Percentiles rank a stretch among this genome's conserved stretches.
Evolutionary conservation across 78 protist species (phyloP).

Genomic region (Dictyostelium intermedium): DNA sequence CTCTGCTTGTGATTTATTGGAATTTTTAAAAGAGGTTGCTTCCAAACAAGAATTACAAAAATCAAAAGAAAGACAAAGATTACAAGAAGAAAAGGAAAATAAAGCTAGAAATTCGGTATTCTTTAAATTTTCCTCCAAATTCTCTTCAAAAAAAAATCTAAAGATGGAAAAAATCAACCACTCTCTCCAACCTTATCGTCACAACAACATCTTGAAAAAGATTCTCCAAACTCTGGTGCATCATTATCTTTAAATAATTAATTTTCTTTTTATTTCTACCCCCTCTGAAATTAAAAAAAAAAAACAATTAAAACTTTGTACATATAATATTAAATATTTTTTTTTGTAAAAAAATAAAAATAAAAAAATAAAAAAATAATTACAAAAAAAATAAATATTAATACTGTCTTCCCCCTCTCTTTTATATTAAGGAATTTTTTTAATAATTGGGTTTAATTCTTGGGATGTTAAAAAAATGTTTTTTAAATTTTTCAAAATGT

Average conservation of each 20-base stretch:
- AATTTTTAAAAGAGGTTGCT: constrained; percentile 37
- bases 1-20: constrained; percentile 20
- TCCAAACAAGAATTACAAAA: neutral
- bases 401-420: too few relatives aligned
- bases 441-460: too few relatives aligned
- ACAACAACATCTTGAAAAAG: neutral
- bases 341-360: neutral
- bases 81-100: neutral
- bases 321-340: neutral
- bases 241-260: neutral
- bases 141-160: neutral
- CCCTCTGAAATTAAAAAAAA: too few relatives aligned
- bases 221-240: neutral
- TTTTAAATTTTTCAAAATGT: too few relatives aligned
- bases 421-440: too few relatives aligned
- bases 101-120: neutral
- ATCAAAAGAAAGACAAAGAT: neutral
- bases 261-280: neutral
- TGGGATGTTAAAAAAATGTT: too few relatives aligned
- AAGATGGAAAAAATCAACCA: neutral
- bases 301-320: neutral
- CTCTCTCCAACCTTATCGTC: neutral
- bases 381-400: neutral
- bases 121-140: neutral
- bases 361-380: neutral